Conservation (phyloP, 192 early-diverging fungal species). For the Coemansia aciculifera region DNA sequence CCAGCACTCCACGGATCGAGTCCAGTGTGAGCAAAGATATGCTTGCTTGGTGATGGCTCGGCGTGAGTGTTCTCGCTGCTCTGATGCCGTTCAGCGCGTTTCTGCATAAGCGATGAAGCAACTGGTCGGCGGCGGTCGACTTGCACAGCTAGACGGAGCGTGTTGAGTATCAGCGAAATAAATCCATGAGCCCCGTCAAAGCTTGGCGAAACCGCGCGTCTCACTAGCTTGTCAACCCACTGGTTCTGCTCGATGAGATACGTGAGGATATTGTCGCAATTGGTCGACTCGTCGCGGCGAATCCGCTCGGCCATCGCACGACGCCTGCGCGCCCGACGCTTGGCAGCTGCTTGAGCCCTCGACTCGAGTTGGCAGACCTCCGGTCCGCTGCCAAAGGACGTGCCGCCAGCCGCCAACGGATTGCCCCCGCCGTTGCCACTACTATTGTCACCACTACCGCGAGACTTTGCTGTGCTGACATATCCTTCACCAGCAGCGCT, state of each 20-base stretch:
- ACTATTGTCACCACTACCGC: background rate
- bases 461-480: background rate
- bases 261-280: constrained; percentile 51
- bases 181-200: constrained; percentile 51
- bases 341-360: constrained; percentile 16
- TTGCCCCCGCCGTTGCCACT: constrained; percentile 12
- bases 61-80: background rate
- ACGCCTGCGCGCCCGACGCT: constrained; percentile 28
- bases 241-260: constrained; percentile 52
- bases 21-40: background rate
- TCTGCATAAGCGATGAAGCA: background rate
- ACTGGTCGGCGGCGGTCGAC: constrained; percentile 31
- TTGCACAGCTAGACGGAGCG: constrained; percentile 50
- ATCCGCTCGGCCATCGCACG: constrained; percentile 45
- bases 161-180: constrained; percentile 52
- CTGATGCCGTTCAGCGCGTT: background rate
- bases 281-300: constrained; percentile 44
- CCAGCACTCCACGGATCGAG: background rate
- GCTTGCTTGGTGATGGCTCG: background rate
- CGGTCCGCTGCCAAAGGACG: background rate
- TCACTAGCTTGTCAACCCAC: constrained; percentile 47
- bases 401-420: constrained; percentile 8
- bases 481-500: background rate
- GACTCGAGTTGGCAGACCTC: constrained; percentile 8
- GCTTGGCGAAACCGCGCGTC: constrained; percentile 41